Evolutionary conservation across 805 yeast genomes (phyloP).

Genomic region (Pichia eremophila): DNA sequence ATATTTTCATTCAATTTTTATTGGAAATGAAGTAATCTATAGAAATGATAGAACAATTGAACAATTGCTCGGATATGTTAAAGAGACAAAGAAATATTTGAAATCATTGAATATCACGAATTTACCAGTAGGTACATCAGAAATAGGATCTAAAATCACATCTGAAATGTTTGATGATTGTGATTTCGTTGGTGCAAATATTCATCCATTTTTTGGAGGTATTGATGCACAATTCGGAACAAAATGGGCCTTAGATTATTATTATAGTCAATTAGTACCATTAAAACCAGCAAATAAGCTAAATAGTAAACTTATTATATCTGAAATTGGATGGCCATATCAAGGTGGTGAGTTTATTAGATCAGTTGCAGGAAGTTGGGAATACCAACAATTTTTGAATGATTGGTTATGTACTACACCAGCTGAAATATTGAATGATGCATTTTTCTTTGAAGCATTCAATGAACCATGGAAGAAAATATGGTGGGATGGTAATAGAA

Average conservation of each 20-base stretch:
- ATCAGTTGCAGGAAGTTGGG: slow-evolving; percentile 37
- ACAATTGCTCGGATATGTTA: slow-evolving; percentile 33
- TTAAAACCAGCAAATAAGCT: slow-evolving; percentile 18
- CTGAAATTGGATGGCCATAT: slow-evolving; percentile 71
- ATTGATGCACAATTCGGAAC: slow-evolving; percentile 36
- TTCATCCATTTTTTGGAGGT: slow-evolving; percentile 65
- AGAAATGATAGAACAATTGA: slow-evolving; percentile 36
- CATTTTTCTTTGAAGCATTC: slow-evolving; percentile 62
- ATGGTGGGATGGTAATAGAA: slow-evolving; percentile 36
- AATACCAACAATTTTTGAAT: slow-evolving; percentile 39
- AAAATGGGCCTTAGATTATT: slow-evolving; percentile 43
- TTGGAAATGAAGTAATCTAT: slow-evolving; percentile 57
- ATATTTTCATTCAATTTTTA: slow-evolving; percentile 40
- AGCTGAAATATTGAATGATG: slow-evolving; percentile 28
- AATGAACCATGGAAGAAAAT: slow-evolving; percentile 64
- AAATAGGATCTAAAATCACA: slow-evolving; percentile 40
- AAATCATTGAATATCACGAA: slow-evolving; percentile 25
- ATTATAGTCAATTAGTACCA: slow-evolving; percentile 36
- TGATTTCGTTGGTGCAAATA: slow-evolving; percentile 54
- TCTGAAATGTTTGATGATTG: slow-evolving; percentile 31
- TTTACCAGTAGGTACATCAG: slow-evolving; percentile 56
- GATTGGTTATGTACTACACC: slow-evolving; percentile 43
- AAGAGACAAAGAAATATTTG: slow-evolving; percentile 31
- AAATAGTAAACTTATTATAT: slow-evolving; percentile 30
- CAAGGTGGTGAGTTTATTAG: slow-evolving; percentile 41